Evolutionary conservation across 1,139 yeast genomes (phyloP).

Genomic region (Geotrichum cucujoidarum): DNA sequence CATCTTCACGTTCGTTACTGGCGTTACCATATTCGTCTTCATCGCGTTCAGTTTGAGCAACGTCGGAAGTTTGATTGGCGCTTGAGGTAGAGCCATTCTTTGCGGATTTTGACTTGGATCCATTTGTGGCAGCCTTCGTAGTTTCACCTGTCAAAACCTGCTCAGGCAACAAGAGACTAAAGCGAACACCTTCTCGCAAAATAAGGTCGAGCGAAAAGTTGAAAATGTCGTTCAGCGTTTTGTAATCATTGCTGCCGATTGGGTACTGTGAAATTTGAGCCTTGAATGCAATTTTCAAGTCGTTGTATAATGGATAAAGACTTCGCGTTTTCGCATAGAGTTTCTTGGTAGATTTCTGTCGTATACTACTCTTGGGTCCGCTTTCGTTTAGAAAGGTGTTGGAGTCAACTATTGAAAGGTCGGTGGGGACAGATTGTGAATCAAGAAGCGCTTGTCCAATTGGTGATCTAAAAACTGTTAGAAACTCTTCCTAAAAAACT

Average conservation of each 20-base stretch:
- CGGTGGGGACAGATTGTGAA: slow-evolving; percentile 16
- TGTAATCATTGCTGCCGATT: slow-evolving; percentile 56
- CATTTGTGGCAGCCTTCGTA: slow-evolving; percentile 17
- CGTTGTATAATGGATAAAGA: slow-evolving; percentile 51
- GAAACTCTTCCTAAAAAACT: no score
- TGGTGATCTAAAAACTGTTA: slow-evolving; percentile 14
- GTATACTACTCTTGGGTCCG: slow-evolving; percentile 11
- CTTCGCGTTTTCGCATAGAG: slow-evolving; percentile 14
- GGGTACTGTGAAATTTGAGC: slow-evolving; percentile 46
- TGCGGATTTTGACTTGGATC: slow-evolving; percentile 17
- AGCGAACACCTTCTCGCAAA: slow-evolving; percentile 61
- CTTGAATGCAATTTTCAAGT: slow-evolving; percentile 61
- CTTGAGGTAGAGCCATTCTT: slow-evolving; percentile 10
- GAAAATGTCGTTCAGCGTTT: slow-evolving; percentile 61
- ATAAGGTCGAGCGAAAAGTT: slow-evolving; percentile 65
- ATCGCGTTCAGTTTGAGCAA: not conserved
- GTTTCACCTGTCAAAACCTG: slow-evolving; percentile 21
- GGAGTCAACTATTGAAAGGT: slow-evolving; percentile 15
- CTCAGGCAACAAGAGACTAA: slow-evolving; percentile 36
- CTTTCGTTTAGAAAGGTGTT: slow-evolving; percentile 11
- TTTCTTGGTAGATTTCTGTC: slow-evolving; percentile 15
- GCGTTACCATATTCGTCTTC: slow-evolving; percentile 14
- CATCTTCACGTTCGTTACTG: slow-evolving; percentile 16
- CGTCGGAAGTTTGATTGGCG: slow-evolving; percentile 10
- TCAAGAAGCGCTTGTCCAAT: slow-evolving; percentile 13